Conservation (phyloP, 2,329 filamentous ascomycete species). For the Daldinia eschscholtzii region DNA sequence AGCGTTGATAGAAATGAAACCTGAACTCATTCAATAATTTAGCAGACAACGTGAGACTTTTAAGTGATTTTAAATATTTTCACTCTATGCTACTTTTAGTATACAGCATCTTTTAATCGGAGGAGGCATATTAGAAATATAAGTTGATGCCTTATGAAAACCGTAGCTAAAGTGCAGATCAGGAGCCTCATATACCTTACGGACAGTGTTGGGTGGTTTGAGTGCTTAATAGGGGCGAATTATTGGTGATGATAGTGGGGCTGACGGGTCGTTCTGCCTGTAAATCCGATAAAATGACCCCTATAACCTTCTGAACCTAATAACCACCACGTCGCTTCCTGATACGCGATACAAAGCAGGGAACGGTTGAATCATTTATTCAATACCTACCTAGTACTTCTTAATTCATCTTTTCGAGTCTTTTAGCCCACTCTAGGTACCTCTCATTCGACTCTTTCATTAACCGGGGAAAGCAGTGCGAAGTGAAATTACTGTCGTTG, state of each 20-base stretch:
- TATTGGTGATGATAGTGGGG: slow-evolving; percentile 12
- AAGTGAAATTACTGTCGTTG: background rate
- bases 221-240: too few relatives aligned
- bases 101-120: too few relatives aligned
- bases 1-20: background rate
- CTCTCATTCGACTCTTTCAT: background rate
- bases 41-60: background rate
- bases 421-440: too few relatives aligned
- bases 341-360: background rate
- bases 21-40: background rate
- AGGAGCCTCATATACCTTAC: too few relatives aligned
- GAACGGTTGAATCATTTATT: background rate
- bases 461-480: background rate
- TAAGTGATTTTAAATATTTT: background rate
- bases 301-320: slow-evolving; percentile 11
- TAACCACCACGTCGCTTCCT: slow-evolving; percentile 1
- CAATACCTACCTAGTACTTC: background rate
- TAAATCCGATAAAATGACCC: slow-evolving; percentile 15
- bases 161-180: too few relatives aligned
- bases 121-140: too few relatives aligned
- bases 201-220: too few relatives aligned
- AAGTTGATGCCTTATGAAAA: too few relatives aligned
- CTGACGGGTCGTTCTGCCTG: slow-evolving; percentile 15
- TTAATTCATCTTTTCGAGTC: background rate
- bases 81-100: background rate